Conservation (phyloP, 2,329 filamentous ascomycete species). For the Paraphoma chrysanthemicola region DNA sequence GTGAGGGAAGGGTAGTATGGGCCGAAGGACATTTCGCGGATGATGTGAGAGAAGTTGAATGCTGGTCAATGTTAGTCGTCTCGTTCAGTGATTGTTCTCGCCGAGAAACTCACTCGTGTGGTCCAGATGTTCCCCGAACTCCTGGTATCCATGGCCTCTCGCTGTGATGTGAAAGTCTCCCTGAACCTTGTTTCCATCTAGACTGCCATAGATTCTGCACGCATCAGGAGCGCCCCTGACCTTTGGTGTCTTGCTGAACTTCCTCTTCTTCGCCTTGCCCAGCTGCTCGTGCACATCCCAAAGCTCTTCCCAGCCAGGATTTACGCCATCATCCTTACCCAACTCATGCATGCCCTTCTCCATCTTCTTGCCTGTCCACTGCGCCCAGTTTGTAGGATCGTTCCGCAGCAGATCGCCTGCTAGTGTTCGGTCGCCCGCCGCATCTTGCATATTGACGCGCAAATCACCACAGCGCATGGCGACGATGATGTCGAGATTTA, state of each 20-base stretch:
- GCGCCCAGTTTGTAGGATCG: constrained; percentile 79
- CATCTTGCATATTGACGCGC: constrained; percentile 98
- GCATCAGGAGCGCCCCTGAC: constrained; percentile 69
- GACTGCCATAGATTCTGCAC: constrained; percentile 86
- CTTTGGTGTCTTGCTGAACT: constrained; percentile 76
- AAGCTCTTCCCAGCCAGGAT: constrained; percentile 64
- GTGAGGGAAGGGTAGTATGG: constrained; percentile 93
- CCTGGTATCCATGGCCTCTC: constrained; percentile 90
- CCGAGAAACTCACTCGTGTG: constrained; percentile 70
- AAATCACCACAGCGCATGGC: constrained; percentile 86
- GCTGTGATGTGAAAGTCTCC: constrained; percentile 98
- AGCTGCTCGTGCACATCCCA: constrained; percentile 93
- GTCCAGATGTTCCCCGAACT: constrained; percentile 75
- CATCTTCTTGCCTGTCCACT: constrained; percentile 78
- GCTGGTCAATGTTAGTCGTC: constrained; percentile 56
- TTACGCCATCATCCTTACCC: constrained; percentile 47
- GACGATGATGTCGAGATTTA: constrained; percentile 94
- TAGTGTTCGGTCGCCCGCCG: constrained; percentile 87
- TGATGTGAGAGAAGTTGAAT: constrained; percentile 98
- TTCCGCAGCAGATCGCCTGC: constrained; percentile 76
- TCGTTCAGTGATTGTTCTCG: background rate
- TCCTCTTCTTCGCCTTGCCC: constrained; percentile 70
- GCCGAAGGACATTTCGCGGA: constrained; percentile 95
- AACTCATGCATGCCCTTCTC: constrained; percentile 56
- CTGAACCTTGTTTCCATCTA: constrained; percentile 96